These are phyloP conservation scores for Oryza australiensis DNA, from an alignment of 176 grass and related monocot species.

Conservation along the genomic window DNA sequence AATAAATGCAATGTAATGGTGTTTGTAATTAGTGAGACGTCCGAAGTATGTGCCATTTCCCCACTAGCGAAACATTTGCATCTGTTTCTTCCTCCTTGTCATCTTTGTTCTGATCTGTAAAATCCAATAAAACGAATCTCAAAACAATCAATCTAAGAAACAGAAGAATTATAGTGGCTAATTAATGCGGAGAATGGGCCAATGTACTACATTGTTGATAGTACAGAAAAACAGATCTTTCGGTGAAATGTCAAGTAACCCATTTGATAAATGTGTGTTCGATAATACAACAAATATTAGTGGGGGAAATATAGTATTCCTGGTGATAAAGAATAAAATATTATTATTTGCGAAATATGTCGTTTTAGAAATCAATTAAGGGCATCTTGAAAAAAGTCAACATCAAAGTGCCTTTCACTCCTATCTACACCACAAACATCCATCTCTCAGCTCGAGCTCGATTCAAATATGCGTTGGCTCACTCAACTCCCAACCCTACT, in stretches of 20 bases:
- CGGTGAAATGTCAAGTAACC: too few species aligned
- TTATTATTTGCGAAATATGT: background rate
- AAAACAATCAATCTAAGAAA: background rate
- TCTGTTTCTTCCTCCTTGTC: background rate
- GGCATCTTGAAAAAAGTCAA: background rate
- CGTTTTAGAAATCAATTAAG: background rate
- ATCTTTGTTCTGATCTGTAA: background rate
- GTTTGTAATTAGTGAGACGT: background rate
- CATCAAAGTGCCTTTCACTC: background rate
- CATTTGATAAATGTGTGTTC: background rate
- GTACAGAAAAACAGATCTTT: background rate
- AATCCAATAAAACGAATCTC: background rate
- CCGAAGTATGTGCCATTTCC: background rate
- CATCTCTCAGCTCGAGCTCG: background rate
- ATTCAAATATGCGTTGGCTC: background rate
- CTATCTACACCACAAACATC: background rate
- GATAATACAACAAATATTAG: background rate
- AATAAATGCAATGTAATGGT: background rate
- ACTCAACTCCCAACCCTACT: background rate
- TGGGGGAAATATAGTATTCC: background rate
- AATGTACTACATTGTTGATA: background rate
- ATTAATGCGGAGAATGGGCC: background rate
- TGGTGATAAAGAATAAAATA: background rate
- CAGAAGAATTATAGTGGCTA: background rate
- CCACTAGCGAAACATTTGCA: slow-evolving; percentile 14